These are phyloP conservation scores for Corchorus capsularis DNA, from an alignment of 345 rosid species.

Conservation along the genomic window DNA sequence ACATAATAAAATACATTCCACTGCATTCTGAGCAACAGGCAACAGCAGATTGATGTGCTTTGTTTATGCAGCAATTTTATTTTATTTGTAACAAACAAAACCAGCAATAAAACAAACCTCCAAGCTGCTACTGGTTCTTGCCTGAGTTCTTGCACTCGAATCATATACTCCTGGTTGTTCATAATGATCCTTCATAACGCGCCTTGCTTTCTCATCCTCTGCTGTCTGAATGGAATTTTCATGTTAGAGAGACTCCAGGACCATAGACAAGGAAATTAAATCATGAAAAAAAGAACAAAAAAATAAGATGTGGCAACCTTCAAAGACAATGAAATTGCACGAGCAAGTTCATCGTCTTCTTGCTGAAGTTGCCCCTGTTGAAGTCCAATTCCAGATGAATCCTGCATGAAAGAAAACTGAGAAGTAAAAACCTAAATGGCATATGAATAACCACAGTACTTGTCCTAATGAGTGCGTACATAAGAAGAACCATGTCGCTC, in stretches of 20 bases:
- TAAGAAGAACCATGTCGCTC: slow-evolving; percentile 20
- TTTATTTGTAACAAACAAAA: slow-evolving; percentile 14
- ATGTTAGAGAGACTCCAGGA: slow-evolving; percentile 28
- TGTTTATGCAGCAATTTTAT: neutral
- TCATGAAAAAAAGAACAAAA: slow-evolving; percentile 17
- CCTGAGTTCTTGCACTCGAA: slow-evolving; percentile 33
- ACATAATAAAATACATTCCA: neutral
- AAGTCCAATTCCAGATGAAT: slow-evolving; percentile 38
- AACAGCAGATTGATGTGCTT: neutral
- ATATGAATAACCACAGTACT: slow-evolving; percentile 18
- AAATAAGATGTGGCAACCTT: slow-evolving; percentile 52
- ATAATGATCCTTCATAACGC: slow-evolving; percentile 32
- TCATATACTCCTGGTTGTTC: slow-evolving; percentile 23
- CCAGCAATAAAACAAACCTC: slow-evolving; percentile 39
- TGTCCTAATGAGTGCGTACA: slow-evolving; percentile 21
- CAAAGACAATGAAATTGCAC: slow-evolving; percentile 71
- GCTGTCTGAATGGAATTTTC: slow-evolving; percentile 56
- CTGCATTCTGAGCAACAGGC: neutral
- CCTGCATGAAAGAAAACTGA: slow-evolving; percentile 40
- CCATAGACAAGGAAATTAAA: slow-evolving; percentile 15
- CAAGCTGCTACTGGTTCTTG: slow-evolving; percentile 29
- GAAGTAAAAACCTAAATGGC: slow-evolving; percentile 1
- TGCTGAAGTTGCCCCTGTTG: slow-evolving; percentile 37
- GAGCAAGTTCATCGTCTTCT: slow-evolving; percentile 79
- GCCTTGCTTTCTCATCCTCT: slow-evolving; percentile 56